Evolutionary conservation across 73 alveolate genomes (phyloP), one percentile per base, ranked within the genome.

Genomic region (Breviolum minutum): DNA sequence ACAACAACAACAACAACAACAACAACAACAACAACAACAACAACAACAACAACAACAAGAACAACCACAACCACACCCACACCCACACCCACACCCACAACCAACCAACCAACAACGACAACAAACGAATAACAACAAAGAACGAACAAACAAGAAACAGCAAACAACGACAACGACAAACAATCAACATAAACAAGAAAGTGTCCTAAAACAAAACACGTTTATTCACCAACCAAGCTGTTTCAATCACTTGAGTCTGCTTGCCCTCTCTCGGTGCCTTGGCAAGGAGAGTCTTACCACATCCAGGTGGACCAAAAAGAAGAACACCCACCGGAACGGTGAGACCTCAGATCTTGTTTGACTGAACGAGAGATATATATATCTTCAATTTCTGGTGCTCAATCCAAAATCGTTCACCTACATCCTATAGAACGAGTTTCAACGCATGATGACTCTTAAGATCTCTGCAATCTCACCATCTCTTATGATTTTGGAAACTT

Each of bases 281-380:
- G 19, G 99, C 99, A 63, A 95, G 73, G 63, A 95, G 95, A 24
- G 99, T 95, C 82, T 95, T 95, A 22, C 99, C 99, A 48, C 99
- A 95, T 24, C 99, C 99, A 20, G 99, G 99, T 11, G 99, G 99
- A 27, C 99, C 99, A 60, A 80, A 84, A 24, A 95, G 99, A 19
- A 95, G 95, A 27, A 95, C 99, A 12, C 99, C 99, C 63, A 84
- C 99, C 1, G 99, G 99, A 24, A 95, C 95, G 11, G 89, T 84
- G n/a, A 95, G 81, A 64, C 99, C 99, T 81, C 91, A 73, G 17
- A 17, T 10, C 10, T 6, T 29, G 19, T 27, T 30, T 30, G 26
- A 74, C 64, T n/a, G n/a, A 69, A 69, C 54, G 54, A 40, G 54
- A 3, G 3, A 40, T 40, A 40, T 40, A 40, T n/a, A n/a, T n/a